Conservation (phyloP, 805 yeast species). For the Myxozyma neotropica region DNA sequence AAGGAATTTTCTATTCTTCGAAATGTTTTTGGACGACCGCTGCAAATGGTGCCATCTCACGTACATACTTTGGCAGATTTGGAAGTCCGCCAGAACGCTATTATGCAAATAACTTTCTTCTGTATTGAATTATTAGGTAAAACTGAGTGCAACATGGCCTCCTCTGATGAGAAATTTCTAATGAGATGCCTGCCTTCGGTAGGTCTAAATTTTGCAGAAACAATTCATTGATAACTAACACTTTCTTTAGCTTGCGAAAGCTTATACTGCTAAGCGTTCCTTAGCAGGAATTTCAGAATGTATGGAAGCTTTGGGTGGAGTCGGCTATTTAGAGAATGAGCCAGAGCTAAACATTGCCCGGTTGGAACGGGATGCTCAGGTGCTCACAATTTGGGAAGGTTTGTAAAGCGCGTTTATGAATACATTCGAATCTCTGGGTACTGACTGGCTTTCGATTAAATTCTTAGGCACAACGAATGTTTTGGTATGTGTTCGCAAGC, state of each 20-base stretch:
- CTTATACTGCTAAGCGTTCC: conserved; percentile 37
- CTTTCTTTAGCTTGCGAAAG: conserved; percentile 32
- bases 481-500: conserved; percentile 22
- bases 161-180: conserved; percentile 32
- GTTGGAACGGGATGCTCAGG: conserved; percentile 40
- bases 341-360: conserved; percentile 39
- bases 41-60: conserved; percentile 37
- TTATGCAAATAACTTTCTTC: conserved; percentile 36
- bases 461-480: conserved; percentile 41
- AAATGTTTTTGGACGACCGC: conserved; percentile 37
- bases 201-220: neutral
- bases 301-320: conserved; percentile 43
- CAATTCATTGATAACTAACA: neutral
- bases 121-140: conserved; percentile 37
- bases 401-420: neutral
- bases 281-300: conserved; percentile 40
- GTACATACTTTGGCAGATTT: conserved; percentile 38
- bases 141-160: conserved; percentile 29
- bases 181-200: conserved; percentile 39
- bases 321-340: conserved; percentile 42
- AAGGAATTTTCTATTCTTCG: conserved; percentile 38
- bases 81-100: conserved; percentile 35
- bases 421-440: too few relatives aligned
- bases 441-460: neutral
- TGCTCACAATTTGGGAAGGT: conserved; percentile 43